Conservation (phyloP, 2,329 filamentous ascomycete species). For the Bisporella sp. region DNA sequence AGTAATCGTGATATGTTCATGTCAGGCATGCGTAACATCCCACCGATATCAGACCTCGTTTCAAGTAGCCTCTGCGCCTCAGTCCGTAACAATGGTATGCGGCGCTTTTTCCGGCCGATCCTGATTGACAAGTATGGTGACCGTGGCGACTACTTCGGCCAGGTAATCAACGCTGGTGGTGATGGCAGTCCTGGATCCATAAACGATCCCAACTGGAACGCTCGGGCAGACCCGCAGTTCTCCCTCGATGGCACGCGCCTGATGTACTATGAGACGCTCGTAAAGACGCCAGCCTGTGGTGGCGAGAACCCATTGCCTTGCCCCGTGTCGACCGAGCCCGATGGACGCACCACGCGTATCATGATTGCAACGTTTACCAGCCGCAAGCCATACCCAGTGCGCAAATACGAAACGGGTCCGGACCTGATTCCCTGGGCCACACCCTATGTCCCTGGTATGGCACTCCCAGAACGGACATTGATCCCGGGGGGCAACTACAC, state of each 20-base stretch:
- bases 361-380: conserved; percentile 35
- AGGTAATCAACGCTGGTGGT: conserved; percentile 33
- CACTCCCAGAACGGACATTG: neutral
- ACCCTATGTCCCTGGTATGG: conserved; percentile 22
- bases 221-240: conserved; percentile 35
- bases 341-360: conserved; percentile 32
- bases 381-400: conserved; percentile 22
- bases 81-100: conserved; percentile 37
- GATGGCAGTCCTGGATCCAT: conserved; percentile 28
- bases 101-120: conserved; percentile 40
- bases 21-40: conserved; percentile 28
- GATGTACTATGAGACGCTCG: conserved; percentile 35
- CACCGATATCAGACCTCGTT: conserved; percentile 20
- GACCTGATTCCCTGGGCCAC: conserved; percentile 30
- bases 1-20: conserved; percentile 36
- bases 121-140: conserved; percentile 38
- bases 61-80: conserved; percentile 20
- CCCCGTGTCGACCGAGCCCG: conserved; percentile 31
- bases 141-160: conserved; percentile 37
- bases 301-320: conserved; percentile 36
- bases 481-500: conserved; percentile 3
- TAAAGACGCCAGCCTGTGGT: conserved; percentile 34
- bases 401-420: conserved; percentile 20
- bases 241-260: conserved; percentile 36
- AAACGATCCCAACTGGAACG: conserved; percentile 43